Evolutionary conservation across 139 green algal genomes (phyloP), one percentile per base, ranked within the genome.

Genomic region (Coelastrella sp.): DNA sequence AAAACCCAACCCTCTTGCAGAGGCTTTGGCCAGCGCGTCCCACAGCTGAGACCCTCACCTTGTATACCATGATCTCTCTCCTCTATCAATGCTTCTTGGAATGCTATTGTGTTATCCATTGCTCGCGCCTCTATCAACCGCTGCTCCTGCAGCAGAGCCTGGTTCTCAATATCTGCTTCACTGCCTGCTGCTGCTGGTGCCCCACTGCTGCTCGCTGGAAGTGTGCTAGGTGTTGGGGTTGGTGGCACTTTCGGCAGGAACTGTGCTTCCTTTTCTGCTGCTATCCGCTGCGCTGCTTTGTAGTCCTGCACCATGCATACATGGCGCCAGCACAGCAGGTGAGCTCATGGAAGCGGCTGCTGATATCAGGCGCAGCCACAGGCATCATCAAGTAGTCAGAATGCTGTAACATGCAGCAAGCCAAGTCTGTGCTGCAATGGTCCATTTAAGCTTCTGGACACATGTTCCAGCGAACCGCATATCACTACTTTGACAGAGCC

Each of bases 1-100:
- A 47, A 47, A 47, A 47, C 32, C 32, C 32, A 47, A 47, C 32
- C 32, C 32, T 47, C 32, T 47, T 0, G 32, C 32, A 47, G 32
- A 47, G 32, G 32, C 32, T 47, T 47, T 47, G 32, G 32, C 32
- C 32, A 47, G 1, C 32, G 32, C 32, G 32, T 47, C 0, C 32
- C 32, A 47, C 32, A 47, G 32, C 32, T 47, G 32, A 47, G 32
- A 3, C 16, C 2, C 74, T 4, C 56, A 78, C 87, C 66, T 85
- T 68, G 83, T 23, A 98, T 98, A 65, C 94, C 96, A 58, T 94
- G 76, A 84, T 99, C 97, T 17, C 97, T 90, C 92, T 99, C 97
- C 83, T 97, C 95, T 75, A 98, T 98, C 6, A 99, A 82, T 2
- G 94, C 95, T 79, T 98, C 96, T 74, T 98, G 97, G 89, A 96